phyloP scores from a whole-genome alignment of 768 basidiomycete species.

The Clavulina sp. region DNA sequence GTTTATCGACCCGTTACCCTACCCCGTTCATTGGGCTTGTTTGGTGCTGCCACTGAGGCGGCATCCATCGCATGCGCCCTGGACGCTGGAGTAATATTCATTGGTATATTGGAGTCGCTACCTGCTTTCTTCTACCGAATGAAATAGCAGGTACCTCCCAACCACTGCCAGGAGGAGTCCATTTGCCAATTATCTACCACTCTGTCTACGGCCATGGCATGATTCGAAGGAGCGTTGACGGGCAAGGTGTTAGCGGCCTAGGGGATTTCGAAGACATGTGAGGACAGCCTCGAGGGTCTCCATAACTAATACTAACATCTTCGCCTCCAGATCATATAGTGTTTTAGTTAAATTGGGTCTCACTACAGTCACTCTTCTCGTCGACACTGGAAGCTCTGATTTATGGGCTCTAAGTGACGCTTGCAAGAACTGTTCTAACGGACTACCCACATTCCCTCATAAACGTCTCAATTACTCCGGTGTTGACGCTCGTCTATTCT shows the following conservation, averaged over 20 bases:
- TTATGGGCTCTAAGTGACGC: slow-evolving; percentile 51
- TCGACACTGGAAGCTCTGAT: slow-evolving; percentile 68
- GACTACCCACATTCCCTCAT: slow-evolving; percentile 32
- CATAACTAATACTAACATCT: not conserved
- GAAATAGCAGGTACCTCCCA: too few species aligned
- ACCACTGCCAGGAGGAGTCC: not conserved
- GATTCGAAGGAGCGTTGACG: not conserved
- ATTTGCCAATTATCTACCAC: not conserved
- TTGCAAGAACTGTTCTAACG: slow-evolving; percentile 29
- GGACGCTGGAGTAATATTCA: too few species aligned
- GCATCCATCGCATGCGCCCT: too few species aligned
- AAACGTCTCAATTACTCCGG: slow-evolving; percentile 29
- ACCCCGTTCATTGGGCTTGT: too few species aligned
- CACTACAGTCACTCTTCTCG: slow-evolving; percentile 34
- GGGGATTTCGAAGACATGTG: slow-evolving; percentile 50
- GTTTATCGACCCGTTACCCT: too few species aligned
- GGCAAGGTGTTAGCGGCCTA: slow-evolving; percentile 30
- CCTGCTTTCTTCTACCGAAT: too few species aligned
- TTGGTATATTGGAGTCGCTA: too few species aligned
- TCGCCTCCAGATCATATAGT: slow-evolving; percentile 36
- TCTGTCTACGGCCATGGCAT: not conserved
- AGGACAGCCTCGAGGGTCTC: slow-evolving; percentile 13
- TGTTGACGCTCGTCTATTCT: slow-evolving; percentile 33
- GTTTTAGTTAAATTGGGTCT: slow-evolving; percentile 41
- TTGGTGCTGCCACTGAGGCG: too few species aligned